Conservation (phyloP, 1,139 yeast species). For the Geotrichum citri-aurantii region DNA sequence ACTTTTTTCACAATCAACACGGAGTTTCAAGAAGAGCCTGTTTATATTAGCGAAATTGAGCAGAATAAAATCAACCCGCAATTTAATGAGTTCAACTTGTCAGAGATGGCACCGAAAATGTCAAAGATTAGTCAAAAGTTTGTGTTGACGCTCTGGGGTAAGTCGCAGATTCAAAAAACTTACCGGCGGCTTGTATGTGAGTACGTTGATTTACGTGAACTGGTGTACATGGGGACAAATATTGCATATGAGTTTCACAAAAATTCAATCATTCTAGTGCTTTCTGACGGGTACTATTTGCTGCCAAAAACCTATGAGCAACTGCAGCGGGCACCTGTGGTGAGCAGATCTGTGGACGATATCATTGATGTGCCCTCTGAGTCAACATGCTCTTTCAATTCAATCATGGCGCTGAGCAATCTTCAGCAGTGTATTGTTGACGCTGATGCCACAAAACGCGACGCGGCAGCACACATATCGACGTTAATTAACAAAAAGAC, state of each 20-base stretch:
- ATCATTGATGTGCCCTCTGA: conserved; percentile 19
- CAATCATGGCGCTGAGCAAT: conserved; percentile 44
- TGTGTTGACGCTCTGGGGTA: conserved; percentile 17
- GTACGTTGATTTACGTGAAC: conserved; percentile 19
- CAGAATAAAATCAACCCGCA: conserved; percentile 14
- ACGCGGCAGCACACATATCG: conserved; percentile 14
- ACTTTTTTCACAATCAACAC: conserved; percentile 16
- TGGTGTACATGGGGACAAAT: conserved; percentile 25
- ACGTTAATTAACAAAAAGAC: conserved; percentile 5
- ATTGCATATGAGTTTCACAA: conserved; percentile 22
- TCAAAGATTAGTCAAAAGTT: background rate
- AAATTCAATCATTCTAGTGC: conserved; percentile 36
- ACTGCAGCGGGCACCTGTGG: background rate
- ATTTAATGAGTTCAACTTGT: conserved; percentile 13
- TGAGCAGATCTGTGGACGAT: background rate
- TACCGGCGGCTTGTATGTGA: conserved; percentile 11
- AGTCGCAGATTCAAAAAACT: background rate
- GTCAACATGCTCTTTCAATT: conserved; percentile 37
- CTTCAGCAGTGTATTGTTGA: conserved; percentile 42
- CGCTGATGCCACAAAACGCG: conserved; percentile 21
- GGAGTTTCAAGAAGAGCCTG: conserved; percentile 12
- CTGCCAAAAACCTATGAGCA: conserved; percentile 17
- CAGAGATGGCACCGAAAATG: background rate
- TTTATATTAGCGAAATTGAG: conserved; percentile 15
- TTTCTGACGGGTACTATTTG: conserved; percentile 41